phyloP scores from a whole-genome alignment of 352 stramenopile species.

The Phytophthora europaea region DNA sequence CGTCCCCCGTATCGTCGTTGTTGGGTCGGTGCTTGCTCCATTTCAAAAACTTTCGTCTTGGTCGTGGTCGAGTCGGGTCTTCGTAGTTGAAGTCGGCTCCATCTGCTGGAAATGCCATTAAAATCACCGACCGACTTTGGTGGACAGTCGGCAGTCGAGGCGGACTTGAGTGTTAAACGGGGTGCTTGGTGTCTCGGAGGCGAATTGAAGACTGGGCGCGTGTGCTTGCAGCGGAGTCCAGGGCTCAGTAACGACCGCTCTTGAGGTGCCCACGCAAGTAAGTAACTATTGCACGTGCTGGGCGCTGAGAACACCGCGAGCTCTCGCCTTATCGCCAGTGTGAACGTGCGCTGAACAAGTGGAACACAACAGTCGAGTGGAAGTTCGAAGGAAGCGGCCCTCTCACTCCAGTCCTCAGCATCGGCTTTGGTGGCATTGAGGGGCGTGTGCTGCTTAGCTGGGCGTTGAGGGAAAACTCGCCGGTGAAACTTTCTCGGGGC shows the following conservation, averaged over 20 bases:
- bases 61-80: not conserved
- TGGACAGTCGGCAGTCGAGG: slow-evolving; percentile 5
- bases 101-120: slow-evolving; percentile 12
- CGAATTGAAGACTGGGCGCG: slow-evolving; percentile 27
- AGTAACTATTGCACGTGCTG: slow-evolving; percentile 13
- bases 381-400: slow-evolving; percentile 4
- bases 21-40: slow-evolving; percentile 7
- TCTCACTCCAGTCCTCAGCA: not conserved
- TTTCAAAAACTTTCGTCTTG: not conserved
- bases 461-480: slow-evolving; percentile 17
- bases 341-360: slow-evolving; percentile 27
- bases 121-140: not conserved
- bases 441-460: not conserved
- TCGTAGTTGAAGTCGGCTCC: slow-evolving; percentile 28
- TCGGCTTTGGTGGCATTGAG: not conserved
- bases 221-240: slow-evolving; percentile 21
- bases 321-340: slow-evolving; percentile 32
- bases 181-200: not conserved
- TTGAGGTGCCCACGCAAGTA: not conserved
- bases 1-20: not conserved
- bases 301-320: slow-evolving; percentile 4
- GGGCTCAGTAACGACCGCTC: slow-evolving; percentile 11
- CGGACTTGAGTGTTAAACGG: slow-evolving; percentile 14
- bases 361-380: slow-evolving; percentile 24
- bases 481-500: slow-evolving; percentile 10